Evolutionary conservation across 768 basidiomycete species (phyloP).

Genomic region (Tricholoma bakamatsutake): DNA sequence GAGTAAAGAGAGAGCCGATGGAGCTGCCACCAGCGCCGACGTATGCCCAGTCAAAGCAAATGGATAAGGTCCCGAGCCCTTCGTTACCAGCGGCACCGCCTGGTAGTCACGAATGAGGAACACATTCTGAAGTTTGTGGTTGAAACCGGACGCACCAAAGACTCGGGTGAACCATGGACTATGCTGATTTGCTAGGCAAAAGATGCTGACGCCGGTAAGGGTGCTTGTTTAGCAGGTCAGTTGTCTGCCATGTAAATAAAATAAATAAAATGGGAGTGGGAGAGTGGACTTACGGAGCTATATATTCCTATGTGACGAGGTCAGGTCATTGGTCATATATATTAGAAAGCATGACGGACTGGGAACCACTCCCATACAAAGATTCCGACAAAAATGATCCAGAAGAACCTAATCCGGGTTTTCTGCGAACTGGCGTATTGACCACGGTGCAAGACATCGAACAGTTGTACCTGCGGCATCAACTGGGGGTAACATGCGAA

Average conservation of each 20-base stretch:
- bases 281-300: slow-evolving; percentile 26
- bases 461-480: slow-evolving; percentile 34
- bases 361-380: slow-evolving; percentile 54
- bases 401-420: slow-evolving; percentile 54
- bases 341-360: slow-evolving; percentile 14
- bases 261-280: not conserved
- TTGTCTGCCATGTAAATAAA: slow-evolving; percentile 2
- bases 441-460: slow-evolving; percentile 35
- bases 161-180: slow-evolving; percentile 45
- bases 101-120: slow-evolving; percentile 6
- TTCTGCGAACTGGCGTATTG: slow-evolving; percentile 34
- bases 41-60: slow-evolving; percentile 53
- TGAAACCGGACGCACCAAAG: slow-evolving; percentile 34
- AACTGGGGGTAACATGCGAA: slow-evolving; percentile 33
- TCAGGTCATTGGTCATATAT: not conserved
- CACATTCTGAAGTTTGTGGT: not conserved
- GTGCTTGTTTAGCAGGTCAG: slow-evolving; percentile 22
- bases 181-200: slow-evolving; percentile 46
- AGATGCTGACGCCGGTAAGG: slow-evolving; percentile 52
- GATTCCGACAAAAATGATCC: slow-evolving; percentile 44
- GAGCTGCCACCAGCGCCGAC: slow-evolving; percentile 29
- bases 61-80: slow-evolving; percentile 46
- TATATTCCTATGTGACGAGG: slow-evolving; percentile 26
- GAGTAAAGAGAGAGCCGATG: slow-evolving; percentile 35
- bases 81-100: slow-evolving; percentile 47